A percentile compares a stretch with the other conserved stretches of the same genome.
Conservation (phyloP, 495 filamentous ascomycete species). For the Tuber calosporum region DNA sequence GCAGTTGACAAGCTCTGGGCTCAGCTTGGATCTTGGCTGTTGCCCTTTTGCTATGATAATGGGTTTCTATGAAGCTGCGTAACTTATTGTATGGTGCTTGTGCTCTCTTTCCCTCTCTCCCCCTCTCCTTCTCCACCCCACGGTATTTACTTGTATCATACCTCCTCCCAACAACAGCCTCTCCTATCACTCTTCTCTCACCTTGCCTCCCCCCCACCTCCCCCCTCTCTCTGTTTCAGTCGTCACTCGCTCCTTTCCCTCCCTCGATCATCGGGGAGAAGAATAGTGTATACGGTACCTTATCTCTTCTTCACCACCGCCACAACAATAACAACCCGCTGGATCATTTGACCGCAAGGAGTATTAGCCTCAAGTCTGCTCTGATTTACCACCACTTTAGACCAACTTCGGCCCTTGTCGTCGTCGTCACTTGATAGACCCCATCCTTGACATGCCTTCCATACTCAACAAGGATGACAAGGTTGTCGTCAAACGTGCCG, state of each 20-base stretch:
- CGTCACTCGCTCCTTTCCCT: background rate
- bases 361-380: background rate
- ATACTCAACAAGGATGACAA: slow-evolving; percentile 86
- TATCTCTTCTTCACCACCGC: background rate
- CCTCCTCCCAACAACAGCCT: background rate
- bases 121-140: background rate
- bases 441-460: slow-evolving; percentile 50
- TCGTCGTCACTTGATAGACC: background rate
- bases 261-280: slow-evolving; percentile 2
- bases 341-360: background rate
- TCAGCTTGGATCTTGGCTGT: background rate
- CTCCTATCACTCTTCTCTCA: background rate
- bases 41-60: background rate
- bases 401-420: background rate
- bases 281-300: background rate
- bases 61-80: background rate
- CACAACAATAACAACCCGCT: background rate
- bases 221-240: background rate
- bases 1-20: background rate
- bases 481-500: slow-evolving; percentile 80
- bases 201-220: no score
- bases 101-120: background rate
- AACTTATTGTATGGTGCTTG: background rate
- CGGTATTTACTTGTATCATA: no score
- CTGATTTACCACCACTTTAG: background rate